Base-by-base conservation (phyloP, 2,329 filamentous ascomycete species). In the Fusarium aywerte region DNA sequence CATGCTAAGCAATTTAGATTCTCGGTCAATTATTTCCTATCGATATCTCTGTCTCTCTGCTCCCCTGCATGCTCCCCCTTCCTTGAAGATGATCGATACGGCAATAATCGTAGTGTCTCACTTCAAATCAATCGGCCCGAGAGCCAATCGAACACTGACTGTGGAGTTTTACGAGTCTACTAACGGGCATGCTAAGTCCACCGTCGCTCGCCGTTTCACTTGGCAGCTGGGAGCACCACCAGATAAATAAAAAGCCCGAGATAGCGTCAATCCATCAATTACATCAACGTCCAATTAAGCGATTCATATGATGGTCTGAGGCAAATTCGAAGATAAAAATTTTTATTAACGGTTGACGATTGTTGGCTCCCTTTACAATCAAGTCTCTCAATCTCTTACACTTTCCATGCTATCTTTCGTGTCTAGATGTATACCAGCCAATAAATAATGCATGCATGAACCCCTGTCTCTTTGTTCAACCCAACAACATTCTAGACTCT, bases 21-120 rank as follows among this genome's bases (percentile, higher is more conserved):
- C 31, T 35, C 23, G 44, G 21, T 3, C 31, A 16, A 48, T 36
- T 48, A 35, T 27, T 48, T 36, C 12, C 44, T 48, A 48, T 31
- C 31, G 31, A 18, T 48, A 36, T 31, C 31, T 31, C 35, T 25
- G 21, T 25, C 31, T 43, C 21, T n/a, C n/a, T n/a, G n/a, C n/a
- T n/a, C 21, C 29, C 21, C n/a, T 33, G 21, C 32, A 16, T 33
- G n/a, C 21, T 18, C 31, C 44, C 44, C 18, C 39, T 18, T 16
- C 42, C 42, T 45, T 48, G 44, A 20, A 48, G 44, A 23, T 48
- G 44, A 48, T 48, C 44, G 15, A 36, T 35, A 42, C 39, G 39
- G 39, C 29, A 47, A 47, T 32, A 47, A 32, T 47, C 20, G 16
- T 29, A 47, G n/a, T 32, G 9, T 13, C 29, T 23, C 15, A n/a